These are phyloP conservation scores for Phyllosticta ampelicida DNA, from an alignment of 2,329 filamentous ascomycete genomes.

Conservation along the genomic window DNA sequence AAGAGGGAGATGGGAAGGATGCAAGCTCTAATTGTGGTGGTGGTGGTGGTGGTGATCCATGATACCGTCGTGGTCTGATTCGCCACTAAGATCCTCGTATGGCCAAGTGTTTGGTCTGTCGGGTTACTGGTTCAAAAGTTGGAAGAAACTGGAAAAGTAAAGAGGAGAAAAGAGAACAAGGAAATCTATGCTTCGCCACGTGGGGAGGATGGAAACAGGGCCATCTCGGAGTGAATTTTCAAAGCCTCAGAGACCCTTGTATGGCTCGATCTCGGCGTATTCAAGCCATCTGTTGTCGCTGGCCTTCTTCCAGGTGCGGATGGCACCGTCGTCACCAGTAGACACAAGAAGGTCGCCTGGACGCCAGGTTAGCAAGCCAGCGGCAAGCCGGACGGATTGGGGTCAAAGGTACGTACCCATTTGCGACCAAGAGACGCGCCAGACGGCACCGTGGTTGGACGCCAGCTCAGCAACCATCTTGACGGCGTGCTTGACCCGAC, in stretches of 20 bases:
- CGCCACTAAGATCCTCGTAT: no score
- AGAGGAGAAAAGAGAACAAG: neutral
- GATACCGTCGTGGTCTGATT: no score
- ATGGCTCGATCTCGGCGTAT: conserved; percentile 35
- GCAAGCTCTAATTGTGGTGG: no score
- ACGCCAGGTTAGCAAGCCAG: conserved; percentile 21
- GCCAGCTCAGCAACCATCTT: conserved; percentile 57
- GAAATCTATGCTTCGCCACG: neutral
- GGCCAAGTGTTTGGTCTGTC: no score
- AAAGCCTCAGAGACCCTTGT: conserved; percentile 1
- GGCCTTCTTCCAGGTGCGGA: conserved; percentile 40
- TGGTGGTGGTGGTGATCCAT: no score
- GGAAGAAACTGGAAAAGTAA: no score
- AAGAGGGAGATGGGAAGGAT: no score
- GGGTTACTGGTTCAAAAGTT: neutral
- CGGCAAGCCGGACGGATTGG: neutral
- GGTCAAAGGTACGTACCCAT: conserved; percentile 26
- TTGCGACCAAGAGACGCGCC: conserved; percentile 57
- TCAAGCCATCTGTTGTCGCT: conserved; percentile 38
- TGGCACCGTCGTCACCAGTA: conserved; percentile 62
- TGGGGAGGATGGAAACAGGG: neutral
- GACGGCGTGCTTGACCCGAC: conserved; percentile 53
- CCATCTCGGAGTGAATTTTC: no score
- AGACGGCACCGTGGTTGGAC: conserved; percentile 59
- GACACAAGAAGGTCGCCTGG: conserved; percentile 61